phyloP scores from a whole-genome alignment of 257 asterid genomes.

The Gardenia jasminoides region DNA sequence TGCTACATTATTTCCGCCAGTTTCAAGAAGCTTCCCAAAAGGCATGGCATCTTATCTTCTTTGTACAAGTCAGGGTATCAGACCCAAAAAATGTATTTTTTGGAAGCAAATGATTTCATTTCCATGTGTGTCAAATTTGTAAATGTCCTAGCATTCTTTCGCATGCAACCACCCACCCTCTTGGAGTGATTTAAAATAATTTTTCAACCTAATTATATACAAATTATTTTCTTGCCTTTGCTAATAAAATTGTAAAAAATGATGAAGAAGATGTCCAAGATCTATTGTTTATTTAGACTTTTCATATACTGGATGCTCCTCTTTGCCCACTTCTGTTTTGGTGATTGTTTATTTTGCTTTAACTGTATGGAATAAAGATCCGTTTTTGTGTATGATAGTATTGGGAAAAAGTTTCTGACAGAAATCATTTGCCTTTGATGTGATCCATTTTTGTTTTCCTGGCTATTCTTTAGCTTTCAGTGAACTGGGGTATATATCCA shows the following conservation, averaged over 20 bases:
- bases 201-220: background rate
- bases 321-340: background rate
- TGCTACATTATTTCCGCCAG: conserved; percentile 71
- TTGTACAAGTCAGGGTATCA: background rate
- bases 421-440: background rate
- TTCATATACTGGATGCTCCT: background rate
- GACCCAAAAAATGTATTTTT: background rate
- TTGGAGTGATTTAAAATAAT: background rate
- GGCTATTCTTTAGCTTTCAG: background rate
- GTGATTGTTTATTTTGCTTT: background rate
- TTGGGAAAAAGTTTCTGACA: background rate
- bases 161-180: background rate
- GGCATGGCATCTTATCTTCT: conserved; percentile 34
- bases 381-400: background rate
- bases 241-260: background rate
- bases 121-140: background rate
- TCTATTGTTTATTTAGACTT: background rate
- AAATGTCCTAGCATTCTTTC: background rate
- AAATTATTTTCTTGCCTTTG: background rate
- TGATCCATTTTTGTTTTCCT: background rate
- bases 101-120: background rate
- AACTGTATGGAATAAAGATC: background rate
- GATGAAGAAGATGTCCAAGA: background rate
- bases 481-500: background rate
- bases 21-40: conserved; percentile 66